phyloP scores from a whole-genome alignment of 192 early-diverging fungal genomes.

The Coemansia sp. region DNA sequence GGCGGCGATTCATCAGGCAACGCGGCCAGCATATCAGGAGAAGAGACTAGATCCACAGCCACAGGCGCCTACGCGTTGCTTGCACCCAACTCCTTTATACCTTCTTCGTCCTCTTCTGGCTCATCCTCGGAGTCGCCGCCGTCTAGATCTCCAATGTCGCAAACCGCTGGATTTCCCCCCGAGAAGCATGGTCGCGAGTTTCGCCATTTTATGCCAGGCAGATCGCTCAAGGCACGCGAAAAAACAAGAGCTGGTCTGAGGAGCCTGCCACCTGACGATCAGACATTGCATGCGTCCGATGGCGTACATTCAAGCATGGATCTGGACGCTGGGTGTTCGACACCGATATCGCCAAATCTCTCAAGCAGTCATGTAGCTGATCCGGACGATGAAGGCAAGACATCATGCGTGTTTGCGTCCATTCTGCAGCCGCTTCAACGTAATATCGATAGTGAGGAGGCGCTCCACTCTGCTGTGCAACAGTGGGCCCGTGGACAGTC shows the following conservation, averaged over 20 bases:
- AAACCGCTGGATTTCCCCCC: background rate
- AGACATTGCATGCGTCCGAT: background rate
- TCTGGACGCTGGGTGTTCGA: constrained; percentile 25
- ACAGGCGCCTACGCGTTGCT: background rate
- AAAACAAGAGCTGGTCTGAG: constrained; percentile 10
- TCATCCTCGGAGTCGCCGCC: constrained; percentile 18
- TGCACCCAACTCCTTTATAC: background rate
- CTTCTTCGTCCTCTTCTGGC: constrained; percentile 31
- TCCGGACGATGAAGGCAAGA: background rate
- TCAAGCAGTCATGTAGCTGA: background rate
- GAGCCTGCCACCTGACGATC: background rate
- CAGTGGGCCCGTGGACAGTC: constrained; percentile 36
- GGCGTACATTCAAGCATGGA: constrained; percentile 29
- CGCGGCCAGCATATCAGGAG: background rate
- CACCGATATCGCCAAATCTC: background rate
- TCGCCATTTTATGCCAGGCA: constrained; percentile 12
- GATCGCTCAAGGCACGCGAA: constrained; percentile 36
- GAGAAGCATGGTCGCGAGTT: background rate
- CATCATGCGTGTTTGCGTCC: constrained; percentile 11
- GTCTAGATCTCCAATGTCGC: background rate
- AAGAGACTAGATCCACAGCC: background rate
- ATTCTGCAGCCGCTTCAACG: constrained; percentile 17
- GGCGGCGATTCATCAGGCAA: background rate
- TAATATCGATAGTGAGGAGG: constrained; percentile 1
- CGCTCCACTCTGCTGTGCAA: constrained; percentile 23